phyloP scores from a whole-genome alignment of 1,284 basidiomycete genomes.

The Vanrija sp. region DNA sequence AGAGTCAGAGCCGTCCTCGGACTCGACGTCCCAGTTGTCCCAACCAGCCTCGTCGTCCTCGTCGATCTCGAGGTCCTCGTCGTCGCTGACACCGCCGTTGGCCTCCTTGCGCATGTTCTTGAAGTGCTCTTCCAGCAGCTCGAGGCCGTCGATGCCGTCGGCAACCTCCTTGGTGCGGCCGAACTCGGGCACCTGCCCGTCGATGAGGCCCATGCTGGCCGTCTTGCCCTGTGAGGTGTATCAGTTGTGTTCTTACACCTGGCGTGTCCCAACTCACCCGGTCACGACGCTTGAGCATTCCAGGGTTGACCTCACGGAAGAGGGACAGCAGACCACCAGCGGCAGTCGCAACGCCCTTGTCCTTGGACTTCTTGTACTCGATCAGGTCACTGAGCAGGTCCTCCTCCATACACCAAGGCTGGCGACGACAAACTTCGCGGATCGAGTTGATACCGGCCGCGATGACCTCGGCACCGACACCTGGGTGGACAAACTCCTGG shows the following conservation, averaged over 20 bases:
- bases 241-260: slow-evolving; percentile 23
- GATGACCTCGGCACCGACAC: slow-evolving; percentile 91
- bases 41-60: slow-evolving; percentile 69
- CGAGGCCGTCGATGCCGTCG: slow-evolving; percentile 83
- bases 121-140: slow-evolving; percentile 84
- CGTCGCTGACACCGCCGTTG: slow-evolving; percentile 52
- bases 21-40: slow-evolving; percentile 87
- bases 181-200: slow-evolving; percentile 67
- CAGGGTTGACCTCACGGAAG: slow-evolving; percentile 95
- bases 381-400: slow-evolving; percentile 88
- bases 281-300: slow-evolving; percentile 83
- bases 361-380: slow-evolving; percentile 90
- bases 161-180: slow-evolving; percentile 68
- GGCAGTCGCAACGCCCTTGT: slow-evolving; percentile 88
- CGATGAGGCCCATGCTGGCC: slow-evolving; percentile 67
- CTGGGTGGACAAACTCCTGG: slow-evolving; percentile 95
- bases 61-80: slow-evolving; percentile 48
- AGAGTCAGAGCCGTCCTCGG: slow-evolving; percentile 62
- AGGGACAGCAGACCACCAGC: slow-evolving; percentile 82
- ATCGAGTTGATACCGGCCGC: slow-evolving; percentile 94
- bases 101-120: slow-evolving; percentile 65
- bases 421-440: slow-evolving; percentile 83
- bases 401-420: slow-evolving; percentile 92
- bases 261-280: slow-evolving; percentile 54
- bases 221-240: slow-evolving; percentile 60